Evolutionary conservation across 2,329 filamentous ascomycete species (phyloP), one percentile per base, ranked within the genome.

Genomic region (Chaetomiaceae sp.): DNA sequence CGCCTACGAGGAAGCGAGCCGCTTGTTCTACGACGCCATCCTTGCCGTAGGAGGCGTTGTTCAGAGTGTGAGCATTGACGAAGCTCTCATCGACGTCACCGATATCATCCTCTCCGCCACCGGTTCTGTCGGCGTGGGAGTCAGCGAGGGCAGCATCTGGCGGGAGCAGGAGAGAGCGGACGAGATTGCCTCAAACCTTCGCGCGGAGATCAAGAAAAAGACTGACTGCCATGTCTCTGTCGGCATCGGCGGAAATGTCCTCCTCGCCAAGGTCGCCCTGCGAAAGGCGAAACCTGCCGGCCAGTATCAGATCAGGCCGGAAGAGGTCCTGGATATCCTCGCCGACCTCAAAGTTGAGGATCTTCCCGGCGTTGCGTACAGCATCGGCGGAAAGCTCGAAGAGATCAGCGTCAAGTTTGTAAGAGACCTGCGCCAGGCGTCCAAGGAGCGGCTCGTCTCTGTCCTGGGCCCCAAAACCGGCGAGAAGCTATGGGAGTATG

Each of bases 41-140:
- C 70, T 97, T 30, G 79, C 82, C 5, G 75, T 90, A 8, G 89
- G 86, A 16, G 92, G 90, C 1, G 70, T 89, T 16, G 89, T 97
- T 0, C 93, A 99, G 65, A 97, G 93, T 62, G 92, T 99, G 46
- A 97, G 93, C 63, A 87, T 99, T 40, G 95, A 99, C 59, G 95
- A 99, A 68, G 93, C 90, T 1, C 77, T 99, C 7, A 72, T 99
- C 14, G 93, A 99, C 66, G 78, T 91, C 30, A 93, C 88, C 3
- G 72, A 73, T 3, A 69, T 87, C 3, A 87, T 93, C 53, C 70
- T 89, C 39, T 72, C 76, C 12, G 77, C 77, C 13, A 78, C 81
- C 10, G 83, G 81, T 2, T 87, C 85, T 1, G 79, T 86, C 59
- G 88, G 86, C 1, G 71, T 73, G 19, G 79, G 76, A 1, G 64